Evolutionary conservation across 441 rosid species (phyloP), one percentile per base, ranked within the genome.

Genomic region (Corymbia citriodora): DNA sequence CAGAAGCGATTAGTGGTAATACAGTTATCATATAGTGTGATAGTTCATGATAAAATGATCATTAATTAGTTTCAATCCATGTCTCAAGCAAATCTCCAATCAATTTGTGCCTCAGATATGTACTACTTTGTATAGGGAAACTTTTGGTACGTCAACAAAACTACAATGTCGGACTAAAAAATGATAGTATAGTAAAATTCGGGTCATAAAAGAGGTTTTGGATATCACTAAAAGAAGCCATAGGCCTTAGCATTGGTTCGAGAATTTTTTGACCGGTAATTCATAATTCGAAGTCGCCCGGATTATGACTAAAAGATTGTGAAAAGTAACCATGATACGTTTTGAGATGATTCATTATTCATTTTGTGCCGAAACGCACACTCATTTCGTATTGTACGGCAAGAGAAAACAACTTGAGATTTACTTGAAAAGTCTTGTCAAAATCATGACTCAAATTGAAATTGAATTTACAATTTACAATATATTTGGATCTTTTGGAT

Each of bases 301-400:
- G 1, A 36, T 6, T 18, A 21, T 19, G 4, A 36, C 4, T 19
- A 33, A 33, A 70, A 18, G 3, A 9, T 5, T 2, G 7, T 9
- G 40, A 33, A 70, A 70, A 18, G 45, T 2, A 33, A 23, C 5
- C 3, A 8, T 1, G 7, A 2, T 10, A 17, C 9, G 21, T 8
- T 70, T 16, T 8, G 21, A 68, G 1, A 18, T 0, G 2, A 70
- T 33, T 19, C 9, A 2, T 3, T 1, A 1, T 19, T 2, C 4
- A 4, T 10, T 72, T 21, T 15, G 1, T 72, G 12, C 0, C 4
- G 15, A 72, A 36, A 36, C 8, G 5, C 10, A 7, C 49, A 9
- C 7, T 0, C 1, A 10, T 36, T 33, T 72, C 0, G 0, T 9
- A 33, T 17, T 0, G 10, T 70, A 33, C 21, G 45, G 19, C 2